Evolutionary conservation across 129 eudicot genomes (phyloP).

Genomic region (Saussurea involucrata): DNA sequence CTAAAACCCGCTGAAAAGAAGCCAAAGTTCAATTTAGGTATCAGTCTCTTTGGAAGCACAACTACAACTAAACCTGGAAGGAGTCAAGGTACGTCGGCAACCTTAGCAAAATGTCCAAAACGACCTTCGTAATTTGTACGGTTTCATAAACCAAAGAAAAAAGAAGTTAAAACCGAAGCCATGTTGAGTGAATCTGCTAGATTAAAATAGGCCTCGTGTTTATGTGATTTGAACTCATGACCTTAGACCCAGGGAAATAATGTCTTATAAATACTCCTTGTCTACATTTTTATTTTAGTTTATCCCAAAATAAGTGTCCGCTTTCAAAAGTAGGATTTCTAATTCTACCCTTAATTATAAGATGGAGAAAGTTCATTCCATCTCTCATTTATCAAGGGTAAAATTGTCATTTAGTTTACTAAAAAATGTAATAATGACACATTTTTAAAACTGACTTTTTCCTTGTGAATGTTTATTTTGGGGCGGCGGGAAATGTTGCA

Average conservation of each 20-base stretch:
- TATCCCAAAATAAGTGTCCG: neutral
- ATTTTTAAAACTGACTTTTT: neutral
- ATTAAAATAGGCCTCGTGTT: neutral
- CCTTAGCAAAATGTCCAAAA: constrained; percentile 11
- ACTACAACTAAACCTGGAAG: too few relatives aligned
- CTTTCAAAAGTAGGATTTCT: too few relatives aligned
- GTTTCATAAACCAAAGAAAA: too few relatives aligned
- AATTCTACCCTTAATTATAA: too few relatives aligned
- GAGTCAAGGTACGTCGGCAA: constrained; percentile 28
- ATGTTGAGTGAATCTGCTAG: too few relatives aligned
- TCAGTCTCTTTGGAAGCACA: constrained; percentile 39
- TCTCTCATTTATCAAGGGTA: too few relatives aligned
- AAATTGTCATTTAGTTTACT: too few relatives aligned
- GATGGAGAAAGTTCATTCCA: neutral
- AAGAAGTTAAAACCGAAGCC: too few relatives aligned
- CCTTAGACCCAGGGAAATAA: neutral
- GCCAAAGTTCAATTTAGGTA: constrained; percentile 40
- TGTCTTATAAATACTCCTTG: neutral
- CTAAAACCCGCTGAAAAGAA: constrained; percentile 57
- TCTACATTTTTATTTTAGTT: neutral
- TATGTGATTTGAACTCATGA: neutral
- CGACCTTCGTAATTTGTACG: neutral
- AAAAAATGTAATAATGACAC: neutral
- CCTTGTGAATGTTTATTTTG: neutral
- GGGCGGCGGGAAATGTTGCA: too few relatives aligned